phyloP scores from a whole-genome alignment of 2,329 filamentous ascomycete genomes.

The Paecilomyces sp. region DNA sequence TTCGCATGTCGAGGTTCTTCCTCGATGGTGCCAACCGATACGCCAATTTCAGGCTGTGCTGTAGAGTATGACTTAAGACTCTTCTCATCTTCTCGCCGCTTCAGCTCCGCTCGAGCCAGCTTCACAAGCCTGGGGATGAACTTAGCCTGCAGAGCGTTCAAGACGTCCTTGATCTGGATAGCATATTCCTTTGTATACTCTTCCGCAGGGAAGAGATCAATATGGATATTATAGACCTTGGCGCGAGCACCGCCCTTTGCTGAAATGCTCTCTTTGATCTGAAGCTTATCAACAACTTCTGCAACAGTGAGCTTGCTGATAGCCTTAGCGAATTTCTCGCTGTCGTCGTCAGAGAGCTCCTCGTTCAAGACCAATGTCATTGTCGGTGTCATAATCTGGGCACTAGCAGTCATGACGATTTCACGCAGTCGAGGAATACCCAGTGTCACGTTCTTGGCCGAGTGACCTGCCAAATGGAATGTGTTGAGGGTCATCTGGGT shows the following conservation, averaged over 20 bases:
- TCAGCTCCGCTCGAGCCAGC: slow-evolving; percentile 67
- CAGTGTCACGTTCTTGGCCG: slow-evolving; percentile 95
- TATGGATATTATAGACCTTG: slow-evolving; percentile 75
- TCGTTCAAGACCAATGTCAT: slow-evolving; percentile 67
- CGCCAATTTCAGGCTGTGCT: slow-evolving; percentile 69
- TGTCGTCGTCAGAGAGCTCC: slow-evolving; percentile 61
- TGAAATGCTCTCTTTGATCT: slow-evolving; percentile 72
- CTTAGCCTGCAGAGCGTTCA: slow-evolving; percentile 70
- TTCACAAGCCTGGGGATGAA: slow-evolving; percentile 67
- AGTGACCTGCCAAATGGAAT: slow-evolving; percentile 98
- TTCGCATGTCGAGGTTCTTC: slow-evolving; percentile 42
- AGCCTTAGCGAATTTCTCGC: slow-evolving; percentile 78
- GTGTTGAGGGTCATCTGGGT: slow-evolving; percentile 99
- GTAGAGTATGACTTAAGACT: slow-evolving; percentile 51
- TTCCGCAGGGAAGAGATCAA: slow-evolving; percentile 74
- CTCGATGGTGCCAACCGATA: slow-evolving; percentile 51
- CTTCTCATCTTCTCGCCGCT: slow-evolving; percentile 63
- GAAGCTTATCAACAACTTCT: slow-evolving; percentile 74
- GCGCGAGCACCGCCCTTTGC: slow-evolving; percentile 62
- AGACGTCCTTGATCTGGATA: slow-evolving; percentile 70
- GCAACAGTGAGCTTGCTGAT: slow-evolving; percentile 81
- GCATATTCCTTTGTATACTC: slow-evolving; percentile 85
- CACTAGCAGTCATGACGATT: slow-evolving; percentile 95
- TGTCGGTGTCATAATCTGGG: slow-evolving; percentile 76
- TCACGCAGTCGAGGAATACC: slow-evolving; percentile 96